Evolutionary conservation across 2,329 filamentous ascomycete species (phyloP).

Genomic region (Aspergillus pseudoviridinutans): DNA sequence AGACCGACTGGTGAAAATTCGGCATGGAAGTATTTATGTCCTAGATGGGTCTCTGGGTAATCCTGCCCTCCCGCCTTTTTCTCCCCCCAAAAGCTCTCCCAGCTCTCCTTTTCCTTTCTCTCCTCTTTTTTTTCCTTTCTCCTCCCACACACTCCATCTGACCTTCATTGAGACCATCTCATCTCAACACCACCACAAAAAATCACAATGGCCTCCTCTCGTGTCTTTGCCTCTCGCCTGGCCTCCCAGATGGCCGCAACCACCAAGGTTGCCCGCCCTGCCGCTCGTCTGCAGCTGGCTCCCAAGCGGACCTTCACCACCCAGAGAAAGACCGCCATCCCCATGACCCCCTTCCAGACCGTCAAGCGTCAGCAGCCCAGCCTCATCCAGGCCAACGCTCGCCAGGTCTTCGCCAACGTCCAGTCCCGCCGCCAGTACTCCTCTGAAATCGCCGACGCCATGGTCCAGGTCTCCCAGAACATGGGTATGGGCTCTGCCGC

Average conservation of each 20-base stretch:
- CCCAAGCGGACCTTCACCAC: slow-evolving; percentile 66
- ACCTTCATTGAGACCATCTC: slow-evolving; percentile 31
- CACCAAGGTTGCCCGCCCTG: slow-evolving; percentile 76
- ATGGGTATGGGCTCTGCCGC: slow-evolving; percentile 83
- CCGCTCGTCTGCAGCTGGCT: slow-evolving; percentile 61
- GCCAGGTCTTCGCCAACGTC: slow-evolving; percentile 56
- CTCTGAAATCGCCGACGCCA: slow-evolving; percentile 78
- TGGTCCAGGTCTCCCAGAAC: slow-evolving; percentile 90
- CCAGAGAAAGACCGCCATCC: slow-evolving; percentile 32
- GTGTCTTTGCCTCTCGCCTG: slow-evolving; percentile 74
- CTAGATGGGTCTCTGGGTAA: slow-evolving; percentile 21
- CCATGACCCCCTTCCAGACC: slow-evolving; percentile 61
- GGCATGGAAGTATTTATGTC: slow-evolving; percentile 37
- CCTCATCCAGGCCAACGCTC: slow-evolving; percentile 63
- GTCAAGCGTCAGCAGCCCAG: slow-evolving; percentile 69
- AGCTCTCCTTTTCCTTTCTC: slow-evolving; percentile 6
- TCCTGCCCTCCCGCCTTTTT: slow-evolving; percentile 25
- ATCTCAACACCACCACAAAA: slow-evolving; percentile 42
- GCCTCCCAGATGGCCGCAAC: slow-evolving; percentile 62
- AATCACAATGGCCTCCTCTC: slow-evolving; percentile 75
- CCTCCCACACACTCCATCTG: slow-evolving; percentile 12
- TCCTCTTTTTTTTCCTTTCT: slow-evolving; percentile 16
- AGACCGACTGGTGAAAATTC: slow-evolving; percentile 35
- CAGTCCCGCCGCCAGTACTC: slow-evolving; percentile 73
- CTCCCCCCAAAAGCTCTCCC: slow-evolving; percentile 15